phyloP scores from a whole-genome alignment of 73 alveolate species.

The Chromera velia region DNA sequence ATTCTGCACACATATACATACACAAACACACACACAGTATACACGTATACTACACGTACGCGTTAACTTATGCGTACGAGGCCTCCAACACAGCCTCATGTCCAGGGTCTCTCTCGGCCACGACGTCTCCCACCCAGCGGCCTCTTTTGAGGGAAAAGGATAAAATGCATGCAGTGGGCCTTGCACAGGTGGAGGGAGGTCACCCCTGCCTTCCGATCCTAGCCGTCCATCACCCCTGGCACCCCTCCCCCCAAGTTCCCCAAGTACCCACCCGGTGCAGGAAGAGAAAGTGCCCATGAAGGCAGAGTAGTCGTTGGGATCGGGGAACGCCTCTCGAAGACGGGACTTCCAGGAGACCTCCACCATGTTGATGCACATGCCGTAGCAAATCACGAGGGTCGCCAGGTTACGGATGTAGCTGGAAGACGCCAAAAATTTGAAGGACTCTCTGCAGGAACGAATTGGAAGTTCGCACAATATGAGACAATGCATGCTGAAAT shows the following conservation, averaged over 20 bases:
- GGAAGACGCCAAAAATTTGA: not conserved
- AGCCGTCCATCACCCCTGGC: not conserved
- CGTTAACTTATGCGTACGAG: not conserved
- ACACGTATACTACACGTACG: not conserved
- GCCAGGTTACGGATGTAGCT: conserved; percentile 1
- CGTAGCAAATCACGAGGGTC: not conserved
- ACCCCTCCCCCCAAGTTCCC: no score
- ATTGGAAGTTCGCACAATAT: no score
- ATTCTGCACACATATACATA: no score
- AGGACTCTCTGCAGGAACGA: not conserved
- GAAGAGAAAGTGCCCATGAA: conserved; percentile 1
- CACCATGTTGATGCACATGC: conserved; percentile 5
- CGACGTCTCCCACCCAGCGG: no score
- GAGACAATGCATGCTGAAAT: no score
- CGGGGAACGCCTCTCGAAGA: not conserved
- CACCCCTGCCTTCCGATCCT: no score
- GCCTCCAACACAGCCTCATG: no score
- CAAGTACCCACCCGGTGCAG: not conserved
- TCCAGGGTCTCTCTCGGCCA: no score
- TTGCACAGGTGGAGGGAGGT: no score
- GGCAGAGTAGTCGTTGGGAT: not conserved
- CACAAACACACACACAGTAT: not conserved
- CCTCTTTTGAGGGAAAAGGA: no score
- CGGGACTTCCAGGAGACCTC: conserved; percentile 3
- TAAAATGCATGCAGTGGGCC: not conserved